Evolutionary conservation across 345 rosid species (phyloP).

Genomic region (Ricinus communis): DNA sequence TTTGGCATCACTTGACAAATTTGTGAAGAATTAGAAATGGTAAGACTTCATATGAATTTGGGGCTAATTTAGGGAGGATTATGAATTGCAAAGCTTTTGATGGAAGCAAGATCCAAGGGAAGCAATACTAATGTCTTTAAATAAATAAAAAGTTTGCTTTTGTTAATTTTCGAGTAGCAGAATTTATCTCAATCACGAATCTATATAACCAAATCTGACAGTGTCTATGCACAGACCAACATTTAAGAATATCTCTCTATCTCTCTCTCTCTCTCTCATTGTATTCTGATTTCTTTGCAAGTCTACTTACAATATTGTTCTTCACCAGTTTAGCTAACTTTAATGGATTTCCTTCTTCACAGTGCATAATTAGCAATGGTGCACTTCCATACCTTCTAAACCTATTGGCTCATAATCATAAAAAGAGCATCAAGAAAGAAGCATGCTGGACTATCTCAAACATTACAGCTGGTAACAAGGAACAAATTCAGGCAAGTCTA

Average conservation of each 20-base stretch:
- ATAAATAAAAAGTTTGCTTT: not conserved
- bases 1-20: not conserved
- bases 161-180: no score
- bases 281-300: not conserved
- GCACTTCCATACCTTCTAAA: constrained; percentile 26
- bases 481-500: constrained; percentile 26
- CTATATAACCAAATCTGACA: no score
- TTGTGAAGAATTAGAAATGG: not conserved
- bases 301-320: not conserved
- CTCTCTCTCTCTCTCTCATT: no score
- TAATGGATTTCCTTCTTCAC: not conserved
- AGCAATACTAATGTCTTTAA: not conserved
- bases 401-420: constrained; percentile 25
- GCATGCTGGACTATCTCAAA: constrained; percentile 38
- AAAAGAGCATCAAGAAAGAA: constrained; percentile 35
- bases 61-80: not conserved
- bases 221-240: no score
- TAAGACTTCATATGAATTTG: not conserved
- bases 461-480: constrained; percentile 34
- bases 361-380: constrained; percentile 22
- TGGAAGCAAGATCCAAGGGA: no score
- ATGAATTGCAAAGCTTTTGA: not conserved
- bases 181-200: no score
- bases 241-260: no score
- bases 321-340: not conserved